Evolutionary conservation across 2,329 filamentous ascomycete genomes (phyloP).

Genomic region (Aspergillus ochraceoroseus): DNA sequence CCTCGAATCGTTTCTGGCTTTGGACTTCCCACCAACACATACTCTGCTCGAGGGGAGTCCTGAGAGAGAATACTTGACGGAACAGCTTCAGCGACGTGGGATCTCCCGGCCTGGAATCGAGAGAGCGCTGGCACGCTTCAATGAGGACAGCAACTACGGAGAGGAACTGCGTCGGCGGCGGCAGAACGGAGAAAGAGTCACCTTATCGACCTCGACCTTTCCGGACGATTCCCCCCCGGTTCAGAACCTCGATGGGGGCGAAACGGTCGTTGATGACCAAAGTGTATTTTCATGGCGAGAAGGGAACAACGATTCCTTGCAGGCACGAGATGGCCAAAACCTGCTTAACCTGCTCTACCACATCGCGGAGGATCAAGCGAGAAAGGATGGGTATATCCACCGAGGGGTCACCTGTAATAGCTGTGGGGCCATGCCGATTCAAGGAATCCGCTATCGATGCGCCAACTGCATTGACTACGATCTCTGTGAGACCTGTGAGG

Average conservation of each 20-base stretch:
- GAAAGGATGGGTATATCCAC: constrained; percentile 83
- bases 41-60: constrained; percentile 30
- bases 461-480: constrained; percentile 96
- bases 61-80: constrained; percentile 37
- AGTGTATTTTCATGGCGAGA: constrained; percentile 46
- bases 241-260: constrained; percentile 31
- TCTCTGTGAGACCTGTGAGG: constrained; percentile 87
- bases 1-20: constrained; percentile 41
- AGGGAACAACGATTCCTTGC: constrained; percentile 39
- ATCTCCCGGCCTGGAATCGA: constrained; percentile 39
- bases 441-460: constrained; percentile 87
- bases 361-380: constrained; percentile 88
- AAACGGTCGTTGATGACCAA: constrained; percentile 41
- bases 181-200: constrained; percentile 39
- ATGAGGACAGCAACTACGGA: constrained; percentile 38
- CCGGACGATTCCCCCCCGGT: constrained; percentile 26
- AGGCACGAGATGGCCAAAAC: constrained; percentile 61
- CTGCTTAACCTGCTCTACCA: constrained; percentile 81
- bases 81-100: constrained; percentile 38
- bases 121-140: constrained; percentile 37
- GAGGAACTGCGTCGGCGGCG: constrained; percentile 38
- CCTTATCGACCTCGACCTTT: constrained; percentile 33
- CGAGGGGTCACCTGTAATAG: constrained; percentile 87
- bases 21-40: constrained; percentile 40
- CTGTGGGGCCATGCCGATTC: constrained; percentile 82